Conservation (phyloP, 148 eudicot species). For the Arbutus unedo region DNA sequence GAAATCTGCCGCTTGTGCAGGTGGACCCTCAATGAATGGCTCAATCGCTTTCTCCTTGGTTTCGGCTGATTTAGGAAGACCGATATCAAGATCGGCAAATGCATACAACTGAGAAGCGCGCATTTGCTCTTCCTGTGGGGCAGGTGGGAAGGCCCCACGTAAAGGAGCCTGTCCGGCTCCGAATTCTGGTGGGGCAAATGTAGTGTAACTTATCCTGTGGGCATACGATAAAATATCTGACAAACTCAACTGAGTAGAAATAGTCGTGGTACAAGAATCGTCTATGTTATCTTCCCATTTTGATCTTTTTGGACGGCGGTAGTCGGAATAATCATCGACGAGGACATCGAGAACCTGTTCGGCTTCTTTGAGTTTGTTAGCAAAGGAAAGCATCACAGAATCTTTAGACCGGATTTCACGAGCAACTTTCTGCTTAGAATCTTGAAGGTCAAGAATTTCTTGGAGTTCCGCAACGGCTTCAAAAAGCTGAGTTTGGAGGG, state of each 20-base stretch:
- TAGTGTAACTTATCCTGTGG: constrained; percentile 87
- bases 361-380: constrained; percentile 79
- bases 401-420: constrained; percentile 63
- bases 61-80: constrained; percentile 59
- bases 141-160: constrained; percentile 92
- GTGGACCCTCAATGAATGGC: constrained; percentile 51
- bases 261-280: constrained; percentile 49
- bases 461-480: constrained; percentile 93
- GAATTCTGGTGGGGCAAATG: constrained; percentile 91
- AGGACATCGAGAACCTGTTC: constrained; percentile 81
- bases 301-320: constrained; percentile 60
- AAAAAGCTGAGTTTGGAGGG: constrained; percentile 79
- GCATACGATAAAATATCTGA: constrained; percentile 82
- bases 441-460: constrained; percentile 91
- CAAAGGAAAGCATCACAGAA: constrained; percentile 61
- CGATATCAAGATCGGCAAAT: constrained; percentile 76
- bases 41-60: constrained; percentile 52
- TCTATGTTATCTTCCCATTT: constrained; percentile 48
- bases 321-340: constrained; percentile 87
- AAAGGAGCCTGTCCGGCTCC: constrained; percentile 78
- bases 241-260: constrained; percentile 62
- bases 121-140: constrained; percentile 94
- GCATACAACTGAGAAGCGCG: constrained; percentile 80
- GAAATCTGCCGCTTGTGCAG: constrained; percentile 29
- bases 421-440: constrained; percentile 56